Evolutionary conservation across 805 yeast genomes (phyloP).

Genomic region (Saturnispora bothae): DNA sequence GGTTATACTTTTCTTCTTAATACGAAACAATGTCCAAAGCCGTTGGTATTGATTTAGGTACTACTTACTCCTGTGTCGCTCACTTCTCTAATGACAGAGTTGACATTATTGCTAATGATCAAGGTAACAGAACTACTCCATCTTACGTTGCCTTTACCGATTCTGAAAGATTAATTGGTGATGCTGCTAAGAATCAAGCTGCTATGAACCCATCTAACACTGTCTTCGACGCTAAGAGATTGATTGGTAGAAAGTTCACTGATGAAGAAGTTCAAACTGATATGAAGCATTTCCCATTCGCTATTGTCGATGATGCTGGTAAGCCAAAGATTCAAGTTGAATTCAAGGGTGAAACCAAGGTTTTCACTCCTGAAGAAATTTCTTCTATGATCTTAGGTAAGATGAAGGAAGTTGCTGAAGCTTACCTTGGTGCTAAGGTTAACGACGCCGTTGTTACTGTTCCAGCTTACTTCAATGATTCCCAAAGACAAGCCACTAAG

Average conservation of each 20-base stretch:
- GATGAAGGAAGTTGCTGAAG: conserved; percentile 58
- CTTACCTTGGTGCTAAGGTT: conserved; percentile 40
- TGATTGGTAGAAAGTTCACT: conserved; percentile 81
- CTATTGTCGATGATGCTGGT: conserved; percentile 67
- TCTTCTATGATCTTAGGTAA: conserved; percentile 75
- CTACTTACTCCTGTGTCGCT: conserved; percentile 93
- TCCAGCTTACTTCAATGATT: conserved; percentile 76
- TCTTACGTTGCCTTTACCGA: conserved; percentile 93
- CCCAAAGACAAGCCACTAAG: conserved; percentile 78
- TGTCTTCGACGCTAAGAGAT: conserved; percentile 84
- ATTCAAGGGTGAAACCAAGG: conserved; percentile 86
- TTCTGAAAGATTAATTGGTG: conserved; percentile 89
- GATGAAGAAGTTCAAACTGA: conserved; percentile 78
- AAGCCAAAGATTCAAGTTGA: conserved; percentile 89
- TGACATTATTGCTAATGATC: conserved; percentile 94
- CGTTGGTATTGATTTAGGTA: conserved; percentile 74
- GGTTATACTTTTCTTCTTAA: no score
- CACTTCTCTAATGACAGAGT: conserved; percentile 87
- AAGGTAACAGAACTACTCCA: conserved; percentile 97
- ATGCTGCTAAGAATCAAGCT: conserved; percentile 96
- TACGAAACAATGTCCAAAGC: conserved; percentile 34
- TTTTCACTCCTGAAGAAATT: conserved; percentile 88
- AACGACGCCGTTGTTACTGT: conserved; percentile 75
- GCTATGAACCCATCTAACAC: conserved; percentile 89
- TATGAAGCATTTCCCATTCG: conserved; percentile 88